Evolutionary conservation across 2,329 filamentous ascomycete species (phyloP).

Genomic region (Xylariaceae sp.): DNA sequence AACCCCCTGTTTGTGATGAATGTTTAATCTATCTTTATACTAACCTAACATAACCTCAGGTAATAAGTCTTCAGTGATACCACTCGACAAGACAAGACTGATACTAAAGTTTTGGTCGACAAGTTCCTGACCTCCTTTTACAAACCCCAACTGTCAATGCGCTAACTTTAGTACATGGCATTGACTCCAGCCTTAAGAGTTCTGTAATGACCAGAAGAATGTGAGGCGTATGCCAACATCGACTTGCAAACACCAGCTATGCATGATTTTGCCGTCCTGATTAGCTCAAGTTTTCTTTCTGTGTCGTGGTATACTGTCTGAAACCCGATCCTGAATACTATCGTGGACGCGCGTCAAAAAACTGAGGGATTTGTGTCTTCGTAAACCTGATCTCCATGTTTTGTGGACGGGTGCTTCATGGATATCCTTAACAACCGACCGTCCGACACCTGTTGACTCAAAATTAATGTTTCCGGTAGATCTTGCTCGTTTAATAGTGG

Average conservation of each 20-base stretch:
- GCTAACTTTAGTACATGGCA: background rate
- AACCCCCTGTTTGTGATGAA: background rate
- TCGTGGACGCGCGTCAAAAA: slow-evolving; percentile 11
- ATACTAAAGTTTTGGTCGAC: background rate
- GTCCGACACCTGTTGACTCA: background rate
- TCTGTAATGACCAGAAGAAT: background rate
- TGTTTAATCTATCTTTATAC: background rate
- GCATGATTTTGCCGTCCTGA: background rate
- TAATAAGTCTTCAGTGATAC: background rate
- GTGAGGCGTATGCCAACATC: background rate
- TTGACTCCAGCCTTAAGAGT: background rate
- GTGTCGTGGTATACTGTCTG: background rate
- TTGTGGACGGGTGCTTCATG: background rate
- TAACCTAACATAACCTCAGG: background rate
- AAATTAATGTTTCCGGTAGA: slow-evolving; percentile 16
- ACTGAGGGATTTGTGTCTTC: slow-evolving; percentile 15
- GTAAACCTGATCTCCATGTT: slow-evolving; percentile 7
- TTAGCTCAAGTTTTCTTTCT: background rate
- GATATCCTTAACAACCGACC: background rate
- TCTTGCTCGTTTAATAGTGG: slow-evolving; percentile 14
- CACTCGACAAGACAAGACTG: background rate
- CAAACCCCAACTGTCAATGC: background rate
- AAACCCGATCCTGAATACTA: background rate
- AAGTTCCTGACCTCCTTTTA: background rate
- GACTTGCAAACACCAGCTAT: background rate